Conservation (phyloP, 192 early-diverging fungal genomes). For the Jimgerdemannia flammicorona region DNA sequence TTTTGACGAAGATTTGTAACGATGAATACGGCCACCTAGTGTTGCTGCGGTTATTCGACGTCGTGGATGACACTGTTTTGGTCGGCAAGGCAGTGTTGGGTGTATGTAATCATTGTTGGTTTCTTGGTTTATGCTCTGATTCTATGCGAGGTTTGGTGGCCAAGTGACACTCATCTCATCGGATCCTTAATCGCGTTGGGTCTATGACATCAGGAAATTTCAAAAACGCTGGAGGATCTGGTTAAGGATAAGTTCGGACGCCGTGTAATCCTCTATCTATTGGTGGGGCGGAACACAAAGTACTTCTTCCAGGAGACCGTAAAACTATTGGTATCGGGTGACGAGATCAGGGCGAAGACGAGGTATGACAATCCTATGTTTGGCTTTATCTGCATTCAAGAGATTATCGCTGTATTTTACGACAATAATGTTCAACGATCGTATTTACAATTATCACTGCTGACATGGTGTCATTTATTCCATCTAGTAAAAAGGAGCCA, state of each 20-base stretch:
- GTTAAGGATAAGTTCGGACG: conserved; percentile 69
- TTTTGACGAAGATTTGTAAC: conserved; percentile 69
- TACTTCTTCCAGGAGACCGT: conserved; percentile 72
- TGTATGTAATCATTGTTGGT: conserved; percentile 25
- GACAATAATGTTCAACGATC: no score
- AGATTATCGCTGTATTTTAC: not conserved
- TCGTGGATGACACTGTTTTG: conserved; percentile 91
- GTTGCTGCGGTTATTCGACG: conserved; percentile 78
- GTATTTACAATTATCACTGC: conserved; percentile 4
- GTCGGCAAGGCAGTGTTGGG: conserved; percentile 71
- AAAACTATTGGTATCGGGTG: conserved; percentile 62
- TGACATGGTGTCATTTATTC: not conserved
- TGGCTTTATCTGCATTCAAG: not conserved
- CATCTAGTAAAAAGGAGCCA: conserved; percentile 81
- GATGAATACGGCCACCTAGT: conserved; percentile 92
- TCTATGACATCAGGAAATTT: conserved; percentile 26
- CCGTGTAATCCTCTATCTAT: conserved; percentile 76
- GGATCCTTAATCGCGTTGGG: not conserved
- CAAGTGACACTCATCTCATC: not conserved
- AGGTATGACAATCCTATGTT: conserved; percentile 7
- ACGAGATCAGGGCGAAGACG: conserved; percentile 65
- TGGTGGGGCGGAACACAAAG: conserved; percentile 70
- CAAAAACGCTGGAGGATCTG: conserved; percentile 46
- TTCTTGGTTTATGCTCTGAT: not conserved
- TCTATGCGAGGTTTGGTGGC: not conserved